Evolutionary conservation across 139 green algal species (phyloP), one percentile per base, ranked within the genome.

Genomic region (Asterochloris sp.): DNA sequence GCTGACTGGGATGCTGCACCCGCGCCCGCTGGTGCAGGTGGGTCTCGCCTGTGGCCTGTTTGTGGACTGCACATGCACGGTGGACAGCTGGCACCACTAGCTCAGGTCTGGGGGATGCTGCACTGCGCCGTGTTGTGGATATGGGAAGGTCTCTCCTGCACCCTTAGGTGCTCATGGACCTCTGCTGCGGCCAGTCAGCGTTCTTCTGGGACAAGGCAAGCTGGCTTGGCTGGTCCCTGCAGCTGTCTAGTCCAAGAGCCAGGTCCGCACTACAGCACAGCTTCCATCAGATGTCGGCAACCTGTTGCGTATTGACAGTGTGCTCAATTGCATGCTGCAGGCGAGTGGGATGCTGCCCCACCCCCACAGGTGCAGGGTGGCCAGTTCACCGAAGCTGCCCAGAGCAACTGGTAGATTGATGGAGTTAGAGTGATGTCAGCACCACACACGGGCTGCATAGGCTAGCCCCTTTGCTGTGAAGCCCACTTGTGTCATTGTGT

Each of bases 291-390:
- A 21, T 24, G 19, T 26, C 1, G 4, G 66, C 21, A 71, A 26
- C 19, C 66, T 26, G 4, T 1, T 26, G 4, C 66, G 9, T 71
- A 1, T 24, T 71, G 66, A 71, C 21, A 4, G 66, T 71, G 1
- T 71, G 66, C 19, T 26, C 17, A 60, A 17, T 69, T 0, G 1
- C 24, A 11, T 68, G 23, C 15, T 80, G 76, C 76, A 80, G 76
- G 68, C 24, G 74, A 84, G 15, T 87, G 84, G 84, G 80, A 81
- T 61, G 76, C 69, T 27, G 74, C 83, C 38, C 78, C 83, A 1
- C 82, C 80, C 67, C 86, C 38, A 69, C 84, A 27, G 62, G 73
- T 74, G 17, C 76, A 78, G 28, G 76, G 83, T 69, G 84, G 67
- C 16, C 73, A 83, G 79, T 79, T 78, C 38, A 47, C 78, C 38